phyloP scores from a whole-genome alignment of 768 basidiomycete genomes.

The Suillus sp. region DNA sequence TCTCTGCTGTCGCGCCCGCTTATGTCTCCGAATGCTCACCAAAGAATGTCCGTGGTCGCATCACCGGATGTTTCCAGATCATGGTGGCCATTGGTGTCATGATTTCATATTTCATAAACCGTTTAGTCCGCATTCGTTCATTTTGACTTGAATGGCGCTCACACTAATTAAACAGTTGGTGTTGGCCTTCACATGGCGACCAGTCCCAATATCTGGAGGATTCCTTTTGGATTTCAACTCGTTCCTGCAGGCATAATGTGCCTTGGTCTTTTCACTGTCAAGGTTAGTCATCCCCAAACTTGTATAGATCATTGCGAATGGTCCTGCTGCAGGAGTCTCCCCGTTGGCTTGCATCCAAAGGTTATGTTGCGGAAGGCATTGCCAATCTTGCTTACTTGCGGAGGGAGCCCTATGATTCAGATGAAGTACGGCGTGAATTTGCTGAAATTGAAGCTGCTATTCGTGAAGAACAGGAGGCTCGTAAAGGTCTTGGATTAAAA shows the following conservation, averaged over 20 bases:
- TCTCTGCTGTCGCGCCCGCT: slow-evolving; percentile 82
- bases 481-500: slow-evolving; percentile 61
- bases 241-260: slow-evolving; percentile 74
- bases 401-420: slow-evolving; percentile 41
- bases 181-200: slow-evolving; percentile 53
- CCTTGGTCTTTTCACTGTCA: slow-evolving; percentile 66
- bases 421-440: slow-evolving; percentile 57
- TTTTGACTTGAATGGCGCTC: slow-evolving; percentile 9
- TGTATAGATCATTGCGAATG: slow-evolving; percentile 13
- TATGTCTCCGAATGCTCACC: slow-evolving; percentile 88
- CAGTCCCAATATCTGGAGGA: slow-evolving; percentile 60
- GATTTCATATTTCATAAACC: slow-evolving; percentile 81
- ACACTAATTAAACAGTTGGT: slow-evolving; percentile 46
- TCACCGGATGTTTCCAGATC: slow-evolving; percentile 86
- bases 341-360: slow-evolving; percentile 72
- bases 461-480: slow-evolving; percentile 66
- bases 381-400: slow-evolving; percentile 68
- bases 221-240: slow-evolving; percentile 76
- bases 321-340: slow-evolving; percentile 62
- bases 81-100: slow-evolving; percentile 85
- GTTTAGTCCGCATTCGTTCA: slow-evolving; percentile 42
- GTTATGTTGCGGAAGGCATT: slow-evolving; percentile 53
- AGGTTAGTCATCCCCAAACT: slow-evolving; percentile 34
- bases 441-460: slow-evolving; percentile 85
- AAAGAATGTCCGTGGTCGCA: slow-evolving; percentile 82